Evolutionary conservation across 2,329 filamentous ascomycete genomes (phyloP).

Genomic region (Cladosporium oxysporum): DNA sequence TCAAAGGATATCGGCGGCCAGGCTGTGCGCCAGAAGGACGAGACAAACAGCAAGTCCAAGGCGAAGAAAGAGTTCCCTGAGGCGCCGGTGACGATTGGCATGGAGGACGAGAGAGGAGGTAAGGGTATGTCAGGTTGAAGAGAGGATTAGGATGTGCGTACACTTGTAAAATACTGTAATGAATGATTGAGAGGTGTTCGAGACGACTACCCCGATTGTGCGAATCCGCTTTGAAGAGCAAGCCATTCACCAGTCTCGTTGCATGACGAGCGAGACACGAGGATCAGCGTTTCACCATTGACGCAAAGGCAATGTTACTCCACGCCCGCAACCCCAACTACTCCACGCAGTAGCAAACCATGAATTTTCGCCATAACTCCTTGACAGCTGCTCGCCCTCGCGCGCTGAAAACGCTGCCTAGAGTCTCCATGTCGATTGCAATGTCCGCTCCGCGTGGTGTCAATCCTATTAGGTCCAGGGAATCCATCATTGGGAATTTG

Average conservation of each 20-base stretch:
- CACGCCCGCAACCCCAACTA: background rate
- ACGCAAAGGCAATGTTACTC: background rate
- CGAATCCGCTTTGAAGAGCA: background rate
- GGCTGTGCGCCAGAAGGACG: slow-evolving; percentile 44
- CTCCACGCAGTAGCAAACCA: background rate
- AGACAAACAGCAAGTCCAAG: slow-evolving; percentile 39
- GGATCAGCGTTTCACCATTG: too few species aligned
- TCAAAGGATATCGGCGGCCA: slow-evolving; percentile 41
- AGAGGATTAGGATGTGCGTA: background rate
- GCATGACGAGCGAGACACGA: too few species aligned
- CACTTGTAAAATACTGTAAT: background rate
- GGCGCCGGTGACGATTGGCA: slow-evolving; percentile 49
- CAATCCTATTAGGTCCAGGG: background rate
- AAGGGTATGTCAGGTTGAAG: slow-evolving; percentile 38
- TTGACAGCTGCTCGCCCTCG: background rate
- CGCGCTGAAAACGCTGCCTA: background rate
- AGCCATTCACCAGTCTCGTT: background rate
- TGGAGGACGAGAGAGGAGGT: slow-evolving; percentile 54
- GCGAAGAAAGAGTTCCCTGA: slow-evolving; percentile 52
- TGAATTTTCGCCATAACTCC: background rate
- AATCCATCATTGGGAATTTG: background rate
- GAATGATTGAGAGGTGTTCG: background rate
- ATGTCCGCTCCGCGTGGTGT: background rate
- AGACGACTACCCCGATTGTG: background rate
- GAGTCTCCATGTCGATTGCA: background rate